These are phyloP conservation scores for Fomitopsis pulvina DNA, from an alignment of 768 basidiomycete genomes.

Conservation along the genomic window DNA sequence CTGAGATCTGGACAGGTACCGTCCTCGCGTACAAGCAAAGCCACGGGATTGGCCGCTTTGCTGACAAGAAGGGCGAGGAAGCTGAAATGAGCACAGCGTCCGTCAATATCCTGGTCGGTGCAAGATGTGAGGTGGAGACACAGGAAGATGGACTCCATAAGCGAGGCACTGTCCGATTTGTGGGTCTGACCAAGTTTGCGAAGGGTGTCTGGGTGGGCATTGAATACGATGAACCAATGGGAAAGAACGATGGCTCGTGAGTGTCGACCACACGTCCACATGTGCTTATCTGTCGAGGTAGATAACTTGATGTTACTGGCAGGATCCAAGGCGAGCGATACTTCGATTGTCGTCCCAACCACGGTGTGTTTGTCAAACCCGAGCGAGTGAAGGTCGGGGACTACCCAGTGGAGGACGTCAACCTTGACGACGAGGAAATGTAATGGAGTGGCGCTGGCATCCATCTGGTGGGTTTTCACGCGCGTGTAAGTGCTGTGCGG, in stretches of 20 bases:
- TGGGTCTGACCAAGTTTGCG: conserved; percentile 75
- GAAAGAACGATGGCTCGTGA: conserved; percentile 93
- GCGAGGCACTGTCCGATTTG: conserved; percentile 80
- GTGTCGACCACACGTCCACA: conserved; percentile 27
- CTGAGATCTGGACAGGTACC: conserved; percentile 49
- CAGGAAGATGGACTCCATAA: conserved; percentile 62
- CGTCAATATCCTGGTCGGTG: conserved; percentile 54
- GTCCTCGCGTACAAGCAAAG: conserved; percentile 85
- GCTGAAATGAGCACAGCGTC: conserved; percentile 23
- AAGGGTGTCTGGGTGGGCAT: conserved; percentile 84
- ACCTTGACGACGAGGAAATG: conserved; percentile 75
- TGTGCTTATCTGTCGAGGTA: neutral
- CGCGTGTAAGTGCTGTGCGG: too few relatives aligned
- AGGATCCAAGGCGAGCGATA: conserved; percentile 86
- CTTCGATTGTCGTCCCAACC: conserved; percentile 69
- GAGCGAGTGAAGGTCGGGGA: conserved; percentile 81
- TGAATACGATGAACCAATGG: conserved; percentile 92
- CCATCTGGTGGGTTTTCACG: too few relatives aligned
- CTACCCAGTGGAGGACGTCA: conserved; percentile 77
- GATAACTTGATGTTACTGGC: neutral
- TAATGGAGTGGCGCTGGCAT: conserved; percentile 24
- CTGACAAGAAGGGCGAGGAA: conserved; percentile 36
- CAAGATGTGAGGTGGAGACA: conserved; percentile 81
- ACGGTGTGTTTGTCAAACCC: conserved; percentile 83
- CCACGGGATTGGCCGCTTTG: conserved; percentile 86